These are phyloP conservation scores for Metschnikowia aberdeeniae DNA, from an alignment of 805 yeast genomes.

Conservation along the genomic window DNA sequence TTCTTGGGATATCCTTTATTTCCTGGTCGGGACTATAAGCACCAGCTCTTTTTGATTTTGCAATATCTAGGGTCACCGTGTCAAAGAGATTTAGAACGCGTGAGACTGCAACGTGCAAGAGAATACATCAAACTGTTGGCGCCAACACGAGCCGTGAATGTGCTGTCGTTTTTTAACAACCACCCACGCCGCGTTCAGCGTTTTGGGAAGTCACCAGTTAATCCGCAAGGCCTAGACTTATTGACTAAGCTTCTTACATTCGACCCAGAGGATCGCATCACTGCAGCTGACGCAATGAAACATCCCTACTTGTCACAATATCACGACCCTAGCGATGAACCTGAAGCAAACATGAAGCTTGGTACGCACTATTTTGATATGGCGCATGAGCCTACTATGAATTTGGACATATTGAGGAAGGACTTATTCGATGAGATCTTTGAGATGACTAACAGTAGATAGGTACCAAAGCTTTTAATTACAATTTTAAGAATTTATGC, in stretches of 20 bases:
- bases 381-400: slow-evolving; percentile 9
- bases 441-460: slow-evolving; percentile 6
- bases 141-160: slow-evolving; percentile 3
- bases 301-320: slow-evolving; percentile 16
- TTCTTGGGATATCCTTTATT: slow-evolving; percentile 58
- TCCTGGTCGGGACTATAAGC: slow-evolving; percentile 72
- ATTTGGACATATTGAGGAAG: slow-evolving; percentile 11
- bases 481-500: too few relatives aligned
- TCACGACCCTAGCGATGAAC: slow-evolving; percentile 17
- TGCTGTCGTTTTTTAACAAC: slow-evolving; percentile 4
- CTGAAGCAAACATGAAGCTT: slow-evolving; percentile 10
- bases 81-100: slow-evolving; percentile 14
- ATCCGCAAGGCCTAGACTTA: slow-evolving; percentile 14
- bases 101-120: slow-evolving; percentile 15
- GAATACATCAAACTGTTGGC: slow-evolving; percentile 17
- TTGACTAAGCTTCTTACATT: slow-evolving; percentile 13
- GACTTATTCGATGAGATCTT: slow-evolving; percentile 14
- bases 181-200: slow-evolving; percentile 14
- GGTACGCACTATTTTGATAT: slow-evolving; percentile 16
- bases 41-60: slow-evolving; percentile 62
- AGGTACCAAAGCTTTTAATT: neutral
- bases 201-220: slow-evolving; percentile 12
- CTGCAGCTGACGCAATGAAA: slow-evolving; percentile 11
- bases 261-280: slow-evolving; percentile 12
- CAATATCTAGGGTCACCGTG: slow-evolving; percentile 70